Evolutionary conservation across 371 early-diverging fungal genomes (phyloP).

Genomic region (Lichtheimia ornata): DNA sequence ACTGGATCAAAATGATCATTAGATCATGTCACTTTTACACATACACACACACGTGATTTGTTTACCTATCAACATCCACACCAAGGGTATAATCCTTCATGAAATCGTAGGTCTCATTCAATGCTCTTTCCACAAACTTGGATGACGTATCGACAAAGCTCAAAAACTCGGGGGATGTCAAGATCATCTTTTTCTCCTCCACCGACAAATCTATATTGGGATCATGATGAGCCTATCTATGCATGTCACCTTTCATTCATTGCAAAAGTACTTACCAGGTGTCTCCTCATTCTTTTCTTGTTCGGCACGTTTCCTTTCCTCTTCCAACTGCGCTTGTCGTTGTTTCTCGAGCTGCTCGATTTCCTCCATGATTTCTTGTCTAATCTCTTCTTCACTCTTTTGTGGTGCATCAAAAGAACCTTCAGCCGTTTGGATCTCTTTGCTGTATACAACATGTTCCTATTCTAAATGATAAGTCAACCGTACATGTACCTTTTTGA

Average conservation of each 20-base stretch:
- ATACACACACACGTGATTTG: neutral
- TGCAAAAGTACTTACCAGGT: conserved; percentile 25
- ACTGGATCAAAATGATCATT: conserved; percentile 24
- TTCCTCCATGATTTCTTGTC: conserved; percentile 61
- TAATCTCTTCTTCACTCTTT: conserved; percentile 61
- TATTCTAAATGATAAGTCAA: conserved; percentile 19
- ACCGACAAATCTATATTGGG: conserved; percentile 72
- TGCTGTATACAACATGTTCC: conserved; percentile 89
- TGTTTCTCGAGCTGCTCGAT: conserved; percentile 62
- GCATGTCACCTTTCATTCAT: neutral
- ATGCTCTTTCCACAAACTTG: conserved; percentile 87
- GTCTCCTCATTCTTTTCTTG: conserved; percentile 50
- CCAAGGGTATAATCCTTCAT: conserved; percentile 92
- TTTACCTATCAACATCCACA: conserved; percentile 62
- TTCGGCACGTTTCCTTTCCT: conserved; percentile 57
- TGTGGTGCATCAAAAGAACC: conserved; percentile 61
- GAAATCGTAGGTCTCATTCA: conserved; percentile 89
- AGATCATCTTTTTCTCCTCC: conserved; percentile 72
- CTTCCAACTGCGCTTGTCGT: conserved; percentile 60
- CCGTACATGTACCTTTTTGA: neutral
- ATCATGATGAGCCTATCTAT: neutral
- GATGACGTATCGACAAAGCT: conserved; percentile 88
- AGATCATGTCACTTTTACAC: neutral
- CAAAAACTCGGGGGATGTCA: conserved; percentile 74
- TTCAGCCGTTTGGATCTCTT: conserved; percentile 86